Evolutionary conservation across 371 early-diverging fungal species (phyloP).

Genomic region (Rhizomucor pusillus): DNA sequence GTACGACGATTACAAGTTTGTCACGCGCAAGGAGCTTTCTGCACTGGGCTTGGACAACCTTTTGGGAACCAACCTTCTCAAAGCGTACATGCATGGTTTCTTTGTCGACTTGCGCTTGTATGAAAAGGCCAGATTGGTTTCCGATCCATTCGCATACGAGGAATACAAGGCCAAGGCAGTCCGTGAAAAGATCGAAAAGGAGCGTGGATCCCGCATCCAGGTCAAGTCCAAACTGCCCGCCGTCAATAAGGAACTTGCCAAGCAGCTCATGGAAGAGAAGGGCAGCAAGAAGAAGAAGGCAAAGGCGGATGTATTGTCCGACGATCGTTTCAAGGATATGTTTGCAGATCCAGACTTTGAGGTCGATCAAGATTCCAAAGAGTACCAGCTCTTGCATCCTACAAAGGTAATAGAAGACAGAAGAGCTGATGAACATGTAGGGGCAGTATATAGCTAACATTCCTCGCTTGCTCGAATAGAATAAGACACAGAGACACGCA

Average conservation of each 20-base stretch:
- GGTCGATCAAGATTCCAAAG: constrained; percentile 84
- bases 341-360: constrained; percentile 93
- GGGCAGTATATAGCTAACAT: too few relatives aligned
- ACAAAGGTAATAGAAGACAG: constrained; percentile 4
- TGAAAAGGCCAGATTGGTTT: constrained; percentile 93
- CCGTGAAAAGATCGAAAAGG: constrained; percentile 82
- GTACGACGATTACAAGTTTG: constrained; percentile 98
- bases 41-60: constrained; percentile 90
- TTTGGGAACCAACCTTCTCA: constrained; percentile 90
- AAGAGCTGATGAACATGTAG: too few relatives aligned
- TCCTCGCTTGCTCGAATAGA: constrained; percentile 12
- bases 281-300: constrained; percentile 51
- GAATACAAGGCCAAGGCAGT: constrained; percentile 80
- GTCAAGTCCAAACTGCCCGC: constrained; percentile 85
- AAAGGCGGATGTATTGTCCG: constrained; percentile 57
- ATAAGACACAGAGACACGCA: constrained; percentile 28
- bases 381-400: constrained; percentile 87
- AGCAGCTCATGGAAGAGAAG: constrained; percentile 61
- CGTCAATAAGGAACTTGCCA: constrained; percentile 86
- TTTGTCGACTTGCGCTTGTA: constrained; percentile 94
- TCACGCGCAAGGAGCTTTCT: constrained; percentile 87
- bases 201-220: constrained; percentile 87
- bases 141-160: constrained; percentile 96
- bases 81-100: constrained; percentile 99
- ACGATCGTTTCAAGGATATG: constrained; percentile 84